Base-by-base conservation (phyloP, 140 eudicot species). In the Artemisia princeps region DNA sequence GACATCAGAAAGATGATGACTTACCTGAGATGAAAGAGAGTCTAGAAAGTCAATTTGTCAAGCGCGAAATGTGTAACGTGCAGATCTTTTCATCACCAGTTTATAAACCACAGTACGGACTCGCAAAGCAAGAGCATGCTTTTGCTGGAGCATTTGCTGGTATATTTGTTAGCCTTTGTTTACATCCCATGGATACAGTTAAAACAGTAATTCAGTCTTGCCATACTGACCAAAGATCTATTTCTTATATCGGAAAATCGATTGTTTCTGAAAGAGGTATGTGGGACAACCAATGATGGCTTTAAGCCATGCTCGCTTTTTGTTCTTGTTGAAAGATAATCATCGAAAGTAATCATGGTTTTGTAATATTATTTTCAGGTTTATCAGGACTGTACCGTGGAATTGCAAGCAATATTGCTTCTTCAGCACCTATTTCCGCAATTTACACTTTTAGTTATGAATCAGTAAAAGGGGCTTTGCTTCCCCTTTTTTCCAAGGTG, bases 81-180 rank as follows among this genome's bases (percentile, higher is more conserved):
- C 77, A 77, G n/a, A 26, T 61, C 22, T 54, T 62, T 57, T 59
- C 78, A 37, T 57, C 80, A 20, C 14, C 51, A 37, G 72, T 64
- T 20, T 71, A 76, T 69, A 85, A 67, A 67, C 79, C 65, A 45
- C 69, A 62, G 61, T 67, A 67, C 20, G 55, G 62, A 20, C 71
- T 80, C 65, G 96, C 96, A 65, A 86, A 81, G 72, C 86, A 85
- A 76, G 95, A 84, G 59, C 98, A 92, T 86, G 98, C 98, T 53
- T 80, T 82, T 80, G 90, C 98, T 13, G 96, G 98, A 72, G 98
- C 98, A 69, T 83, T 88, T 77, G 92, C 98, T 40, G 98, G 98
- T 62, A 65, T 84, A 50, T 80, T 84, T 78, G 98, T 92, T 46
- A 92, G 98, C 74, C 80, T 88, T 59, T 92, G 95, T 75, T 73